These are phyloP conservation scores for Phylloboletellus chloephorus DNA, from an alignment of 1,284 basidiomycete species.

Conservation along the genomic window DNA sequence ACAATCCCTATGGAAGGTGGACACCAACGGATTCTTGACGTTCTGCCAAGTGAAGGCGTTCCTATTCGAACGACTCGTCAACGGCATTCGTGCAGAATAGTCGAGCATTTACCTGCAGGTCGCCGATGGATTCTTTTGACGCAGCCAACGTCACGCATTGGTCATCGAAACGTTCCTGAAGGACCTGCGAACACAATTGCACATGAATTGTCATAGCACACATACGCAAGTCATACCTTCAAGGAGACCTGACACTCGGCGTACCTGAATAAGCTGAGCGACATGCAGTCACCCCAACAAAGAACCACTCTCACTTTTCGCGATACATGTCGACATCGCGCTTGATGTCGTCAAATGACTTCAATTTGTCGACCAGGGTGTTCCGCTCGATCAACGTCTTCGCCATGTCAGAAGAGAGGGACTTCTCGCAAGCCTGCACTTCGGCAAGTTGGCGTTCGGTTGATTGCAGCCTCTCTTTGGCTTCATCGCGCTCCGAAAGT, in stretches of 20 bases:
- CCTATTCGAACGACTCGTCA: conserved; percentile 12
- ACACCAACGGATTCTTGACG: conserved; percentile 15
- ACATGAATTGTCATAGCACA: neutral
- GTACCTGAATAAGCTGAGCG: conserved; percentile 12
- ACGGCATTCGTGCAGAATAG: neutral
- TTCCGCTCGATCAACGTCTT: conserved; percentile 21
- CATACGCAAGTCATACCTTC: conserved; percentile 21
- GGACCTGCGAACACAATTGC: conserved; percentile 31
- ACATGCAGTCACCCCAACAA: neutral
- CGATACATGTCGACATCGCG: conserved; percentile 21
- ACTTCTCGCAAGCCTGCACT: conserved; percentile 16
- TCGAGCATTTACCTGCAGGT: conserved; percentile 42
- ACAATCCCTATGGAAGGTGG: neutral
- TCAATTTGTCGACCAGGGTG: conserved; percentile 21
- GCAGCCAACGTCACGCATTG: conserved; percentile 47
- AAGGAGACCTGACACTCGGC: conserved; percentile 31
- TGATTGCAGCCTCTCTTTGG: conserved; percentile 14
- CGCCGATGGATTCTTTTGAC: conserved; percentile 48
- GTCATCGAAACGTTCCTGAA: conserved; percentile 59
- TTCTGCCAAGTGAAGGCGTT: conserved; percentile 19
- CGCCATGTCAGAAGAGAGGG: conserved; percentile 15
- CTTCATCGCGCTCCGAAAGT: conserved; percentile 26
- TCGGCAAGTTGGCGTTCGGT: conserved; percentile 19
- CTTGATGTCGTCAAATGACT: conserved; percentile 18
- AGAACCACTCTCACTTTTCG: conserved; percentile 20